Base-by-base conservation (phyloP, 2,329 filamentous ascomycete genomes). In the Aspergillus awamori region DNA sequence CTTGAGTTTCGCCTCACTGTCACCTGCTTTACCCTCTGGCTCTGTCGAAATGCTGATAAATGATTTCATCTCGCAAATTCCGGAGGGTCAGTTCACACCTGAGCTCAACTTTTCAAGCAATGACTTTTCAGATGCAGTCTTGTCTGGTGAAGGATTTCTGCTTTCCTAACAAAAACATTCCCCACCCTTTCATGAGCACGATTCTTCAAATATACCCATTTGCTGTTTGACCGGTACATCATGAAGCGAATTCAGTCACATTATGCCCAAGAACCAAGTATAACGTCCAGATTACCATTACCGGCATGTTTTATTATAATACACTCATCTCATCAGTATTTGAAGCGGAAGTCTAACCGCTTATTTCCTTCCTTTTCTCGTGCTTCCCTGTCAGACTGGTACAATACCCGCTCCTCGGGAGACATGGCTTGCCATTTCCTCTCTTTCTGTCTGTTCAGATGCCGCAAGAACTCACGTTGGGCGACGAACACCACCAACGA, bases 291-390 rank as follows among this genome's bases (percentile, higher is more conserved):
- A 20, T 51, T 51, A 30, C 4, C 28, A 51, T 17, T 8, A 7
- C n/a, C 26, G n/a, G 10, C 15, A 51, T 15, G 24, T 28, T 1
- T 33, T 8, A 33, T n/a, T 33, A 51, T 17, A 17, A 30, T 30
- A 26, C 26, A 20, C 15, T 33, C 47, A 10, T n/a, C 13, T 30
- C 24, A 24, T 60, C 56, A 81, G 63, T 83, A 82, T 8, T 77
- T 77, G 67, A 83, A 84, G n/a, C 80, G 74, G 67, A 85, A 83
- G 65, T 84, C 82, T 20, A 84, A 62, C 26, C 81, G 75, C 69
- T 79, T 81, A 65, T 84, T 84, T 2, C 83, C 82, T 24, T 84
- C 82, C 39, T 70, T 65, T 63, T 83, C 80, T 36, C 80, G 74
- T 8, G 75, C 76, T 36, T 68, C 74, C n/a, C 76, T 74, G 51